Evolutionary conservation across 176 grass and related monocot species (phyloP).

Genomic region (Poa pratensis): DNA sequence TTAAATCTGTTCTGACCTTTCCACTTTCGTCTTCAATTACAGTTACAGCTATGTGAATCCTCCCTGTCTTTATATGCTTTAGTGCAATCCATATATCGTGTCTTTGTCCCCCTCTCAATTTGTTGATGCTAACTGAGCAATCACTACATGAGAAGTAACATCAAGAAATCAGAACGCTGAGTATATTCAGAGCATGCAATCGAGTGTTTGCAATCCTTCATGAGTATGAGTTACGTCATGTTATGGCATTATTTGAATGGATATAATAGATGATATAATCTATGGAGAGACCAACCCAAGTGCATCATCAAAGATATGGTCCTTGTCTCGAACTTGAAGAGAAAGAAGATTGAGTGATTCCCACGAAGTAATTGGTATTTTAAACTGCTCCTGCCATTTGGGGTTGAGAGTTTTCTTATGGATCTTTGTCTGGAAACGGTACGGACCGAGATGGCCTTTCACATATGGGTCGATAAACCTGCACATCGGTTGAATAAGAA

Average conservation of each 20-base stretch:
- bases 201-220: neutral
- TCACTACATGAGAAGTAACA: slow-evolving; percentile 44
- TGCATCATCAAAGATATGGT: slow-evolving; percentile 87
- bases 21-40: slow-evolving; percentile 73
- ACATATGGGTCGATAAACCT: slow-evolving; percentile 92
- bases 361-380: slow-evolving; percentile 92
- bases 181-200: slow-evolving; percentile 5
- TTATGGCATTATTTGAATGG: slow-evolving; percentile 15
- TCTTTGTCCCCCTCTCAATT: slow-evolving; percentile 82
- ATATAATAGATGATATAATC: neutral
- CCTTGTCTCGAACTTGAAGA: slow-evolving; percentile 94
- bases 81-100: slow-evolving; percentile 88
- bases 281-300: slow-evolving; percentile 72
- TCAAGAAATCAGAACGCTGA: slow-evolving; percentile 3
- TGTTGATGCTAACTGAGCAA: slow-evolving; percentile 76
- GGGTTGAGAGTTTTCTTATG: slow-evolving; percentile 94
- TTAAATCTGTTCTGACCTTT: slow-evolving; percentile 53
- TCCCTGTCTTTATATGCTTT: slow-evolving; percentile 91
- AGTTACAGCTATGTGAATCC: slow-evolving; percentile 81
- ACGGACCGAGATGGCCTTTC: slow-evolving; percentile 78
- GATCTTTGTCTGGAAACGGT: slow-evolving; percentile 86
- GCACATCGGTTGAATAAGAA: slow-evolving; percentile 36
- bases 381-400: slow-evolving; percentile 93
- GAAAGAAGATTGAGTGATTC: slow-evolving; percentile 71
- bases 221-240: neutral